Evolutionary conservation across 208 protist genomes (phyloP), one percentile per base, ranked within the genome.

Genomic region (Trypanosoma avium): DNA sequence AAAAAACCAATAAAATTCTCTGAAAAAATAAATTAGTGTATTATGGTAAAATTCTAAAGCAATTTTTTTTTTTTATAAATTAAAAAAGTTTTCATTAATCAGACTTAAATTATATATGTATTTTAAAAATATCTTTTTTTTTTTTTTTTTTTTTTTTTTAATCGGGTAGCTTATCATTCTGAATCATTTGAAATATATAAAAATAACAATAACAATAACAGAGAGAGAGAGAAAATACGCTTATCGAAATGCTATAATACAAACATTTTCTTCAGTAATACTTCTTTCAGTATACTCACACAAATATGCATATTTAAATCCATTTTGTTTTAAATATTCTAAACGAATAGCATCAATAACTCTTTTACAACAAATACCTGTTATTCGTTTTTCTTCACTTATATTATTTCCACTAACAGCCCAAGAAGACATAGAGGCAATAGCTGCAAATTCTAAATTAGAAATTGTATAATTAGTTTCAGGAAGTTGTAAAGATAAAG

Each of bases 361-460:
- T 30, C 86, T 68, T 62, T 93, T 90, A 60, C 83, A 93, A 24
- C 73, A 67, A 21, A 70, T 57, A 0, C 86, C 86, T 12, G 81
- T 70, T 0, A 46, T 3, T 0, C 66, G 74, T 29, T 67, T 53
- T 26, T 59, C 70, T 24, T 77, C 76, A 50, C 79, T 64, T 9
- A 88, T 79, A 47, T 75, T 43, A n/a, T 22, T 30, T 4, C 84
- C 86, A 38, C 70, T 86, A 9, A 93, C 86, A 2, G 82, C 81
- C 84, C 83, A 93, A 4, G 86, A 93, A 9, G 86, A 81, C 86
- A 93, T 90, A 27, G 73, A 80, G 1, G 72, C 57, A 21, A 93
- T 61, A 9, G 83, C 78, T 0, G 81, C 77, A 62, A 93, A 90
- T 69, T 90, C 80, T 32, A 30, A 29, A 17, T 21, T 38, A 4